phyloP scores from a whole-genome alignment of 805 yeast species.

The Yamadazyma philogaea region DNA sequence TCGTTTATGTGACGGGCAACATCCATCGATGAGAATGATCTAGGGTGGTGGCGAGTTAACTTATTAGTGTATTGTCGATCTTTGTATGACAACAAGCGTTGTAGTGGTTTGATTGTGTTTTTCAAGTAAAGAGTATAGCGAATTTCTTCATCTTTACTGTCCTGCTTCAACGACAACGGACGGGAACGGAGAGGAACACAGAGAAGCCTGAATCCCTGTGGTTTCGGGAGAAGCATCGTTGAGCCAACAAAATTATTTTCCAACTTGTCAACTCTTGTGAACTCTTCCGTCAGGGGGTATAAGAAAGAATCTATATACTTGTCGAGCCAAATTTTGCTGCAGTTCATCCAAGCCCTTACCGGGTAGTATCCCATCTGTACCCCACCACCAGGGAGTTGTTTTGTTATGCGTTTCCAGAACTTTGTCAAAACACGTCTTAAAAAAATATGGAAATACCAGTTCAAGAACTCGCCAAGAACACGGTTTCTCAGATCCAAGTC shows the following conservation, averaged over 20 bases:
- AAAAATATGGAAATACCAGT: conserved; percentile 56
- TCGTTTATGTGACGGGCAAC: conserved; percentile 36
- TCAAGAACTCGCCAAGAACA: conserved; percentile 41
- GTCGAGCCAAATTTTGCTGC: conserved; percentile 41
- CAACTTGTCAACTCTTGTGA: conserved; percentile 1
- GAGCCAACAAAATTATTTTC: conserved; percentile 14
- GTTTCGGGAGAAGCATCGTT: conserved; percentile 49
- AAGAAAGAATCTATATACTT: conserved; percentile 42
- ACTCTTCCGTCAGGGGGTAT: conserved; percentile 5
- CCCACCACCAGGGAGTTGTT: conserved; percentile 4
- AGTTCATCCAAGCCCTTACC: conserved; percentile 54
- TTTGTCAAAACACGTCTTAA: conserved; percentile 20
- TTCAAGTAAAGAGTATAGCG: conserved; percentile 20
- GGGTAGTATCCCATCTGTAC: conserved; percentile 41
- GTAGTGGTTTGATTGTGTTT: conserved; percentile 10
- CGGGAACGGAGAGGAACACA: conserved; percentile 44
- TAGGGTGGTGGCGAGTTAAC: conserved; percentile 16
- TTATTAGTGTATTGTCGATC: conserved; percentile 10
- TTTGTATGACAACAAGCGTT: conserved; percentile 9
- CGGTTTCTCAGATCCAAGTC: conserved; percentile 39
- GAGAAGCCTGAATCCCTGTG: conserved; percentile 55
- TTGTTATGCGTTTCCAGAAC: conserved; percentile 11
- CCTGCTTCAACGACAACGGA: conserved; percentile 5
- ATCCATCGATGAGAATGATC: conserved; percentile 43
- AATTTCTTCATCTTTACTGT: conserved; percentile 9